phyloP scores from a whole-genome alignment of 1,139 yeast species.

The Casaregolazyma suthepensis region DNA sequence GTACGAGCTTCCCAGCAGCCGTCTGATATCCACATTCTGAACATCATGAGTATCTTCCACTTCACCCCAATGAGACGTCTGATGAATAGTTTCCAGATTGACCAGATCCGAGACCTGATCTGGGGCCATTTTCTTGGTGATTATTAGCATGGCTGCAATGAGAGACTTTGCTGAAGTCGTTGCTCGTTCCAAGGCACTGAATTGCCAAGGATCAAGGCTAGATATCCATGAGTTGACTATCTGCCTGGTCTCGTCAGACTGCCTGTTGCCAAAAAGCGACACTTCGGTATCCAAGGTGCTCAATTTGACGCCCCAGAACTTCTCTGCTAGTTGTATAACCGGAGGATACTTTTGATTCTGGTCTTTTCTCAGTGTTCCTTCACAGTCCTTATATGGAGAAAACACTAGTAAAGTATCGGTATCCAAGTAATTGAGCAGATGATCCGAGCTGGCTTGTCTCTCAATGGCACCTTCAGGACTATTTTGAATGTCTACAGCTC shows the following conservation, averaged over 20 bases:
- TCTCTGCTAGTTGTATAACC: conserved; percentile 60
- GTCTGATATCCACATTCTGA: conserved; percentile 78
- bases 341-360: conserved; percentile 78
- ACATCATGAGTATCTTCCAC: conserved; percentile 98
- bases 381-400: conserved; percentile 76
- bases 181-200: conserved; percentile 85
- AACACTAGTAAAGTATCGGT: conserved; percentile 89
- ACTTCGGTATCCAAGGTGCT: conserved; percentile 73
- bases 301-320: conserved; percentile 49
- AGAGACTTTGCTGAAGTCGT: conserved; percentile 81
- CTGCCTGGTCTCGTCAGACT: conserved; percentile 50
- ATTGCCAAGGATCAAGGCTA: conserved; percentile 60
- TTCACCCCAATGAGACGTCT: conserved; percentile 93
- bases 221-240: conserved; percentile 65
- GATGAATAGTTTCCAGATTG: conserved; percentile 74
- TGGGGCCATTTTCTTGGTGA: conserved; percentile 38
- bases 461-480: conserved; percentile 22
- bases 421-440: conserved; percentile 71
- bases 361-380: conserved; percentile 67
- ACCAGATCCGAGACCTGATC: conserved; percentile 76
- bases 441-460: conserved; percentile 24
- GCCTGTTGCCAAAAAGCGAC: conserved; percentile 77
- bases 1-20: conserved; percentile 80
- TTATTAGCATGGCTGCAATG: conserved; percentile 50
- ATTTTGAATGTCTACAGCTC: conserved; percentile 60